Evolutionary conservation across 306 rosid species (phyloP).

Genomic region (Vigna mungo): DNA sequence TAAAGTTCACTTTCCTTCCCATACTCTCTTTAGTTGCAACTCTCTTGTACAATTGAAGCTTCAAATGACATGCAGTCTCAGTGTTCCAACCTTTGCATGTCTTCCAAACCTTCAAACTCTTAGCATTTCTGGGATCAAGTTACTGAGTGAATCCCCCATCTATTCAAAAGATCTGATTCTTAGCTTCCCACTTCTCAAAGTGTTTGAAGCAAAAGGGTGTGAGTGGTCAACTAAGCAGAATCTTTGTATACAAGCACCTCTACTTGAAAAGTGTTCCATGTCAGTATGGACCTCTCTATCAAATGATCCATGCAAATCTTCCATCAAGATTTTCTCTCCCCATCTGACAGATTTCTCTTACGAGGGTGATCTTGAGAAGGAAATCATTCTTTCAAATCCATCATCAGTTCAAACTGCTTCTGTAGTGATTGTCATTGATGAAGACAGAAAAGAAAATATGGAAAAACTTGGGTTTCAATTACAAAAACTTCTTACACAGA

Average conservation of each 20-base stretch:
- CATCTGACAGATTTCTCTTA: not conserved
- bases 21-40: constrained; percentile 44
- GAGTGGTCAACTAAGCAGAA: constrained; percentile 44
- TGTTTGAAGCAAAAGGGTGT: constrained; percentile 47
- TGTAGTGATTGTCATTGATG: not conserved
- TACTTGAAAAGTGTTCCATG: constrained; percentile 40
- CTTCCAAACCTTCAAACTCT: constrained; percentile 51
- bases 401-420: not conserved
- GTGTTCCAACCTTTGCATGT: constrained; percentile 40
- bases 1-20: constrained; percentile 29
- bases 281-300: constrained; percentile 35
- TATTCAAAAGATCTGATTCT: constrained; percentile 39
- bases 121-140: constrained; percentile 43
- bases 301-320: constrained; percentile 27
- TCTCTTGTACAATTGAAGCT: constrained; percentile 50
- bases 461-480: not conserved
- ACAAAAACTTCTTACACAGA: not conserved
- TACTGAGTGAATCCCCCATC: constrained; percentile 42
- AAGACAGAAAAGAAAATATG: not conserved
- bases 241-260: constrained; percentile 30
- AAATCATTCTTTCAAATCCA: not conserved
- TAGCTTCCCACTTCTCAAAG: constrained; percentile 42
- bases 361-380: not conserved
- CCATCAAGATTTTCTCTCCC: constrained; percentile 16
- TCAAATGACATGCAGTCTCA: constrained; percentile 48